These are phyloP conservation scores for Gracilaria gracilis DNA, from an alignment of 23 red algal species.

Conservation along the genomic window DNA sequence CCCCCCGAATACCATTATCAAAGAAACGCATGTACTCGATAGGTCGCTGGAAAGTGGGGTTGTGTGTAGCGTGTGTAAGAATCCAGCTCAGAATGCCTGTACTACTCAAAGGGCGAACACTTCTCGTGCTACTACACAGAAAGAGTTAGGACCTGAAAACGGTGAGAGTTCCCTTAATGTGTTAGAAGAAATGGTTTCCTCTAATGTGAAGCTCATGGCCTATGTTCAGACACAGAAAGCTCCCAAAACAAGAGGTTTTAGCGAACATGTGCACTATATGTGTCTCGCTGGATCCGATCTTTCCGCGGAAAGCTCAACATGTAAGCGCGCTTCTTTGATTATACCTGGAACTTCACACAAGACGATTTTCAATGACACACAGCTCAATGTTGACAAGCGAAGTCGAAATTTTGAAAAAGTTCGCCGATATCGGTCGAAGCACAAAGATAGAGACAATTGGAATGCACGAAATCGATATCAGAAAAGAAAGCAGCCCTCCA, in stretches of 20 bases:
- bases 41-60: neutral
- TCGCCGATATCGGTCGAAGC: neutral
- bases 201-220: neutral
- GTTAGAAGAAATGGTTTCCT: neutral
- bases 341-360: neutral
- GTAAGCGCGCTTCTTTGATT: neutral
- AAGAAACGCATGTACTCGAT: neutral
- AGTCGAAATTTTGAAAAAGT: neutral
- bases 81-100: neutral
- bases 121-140: neutral
- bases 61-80: neutral
- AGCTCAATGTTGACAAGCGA: neutral
- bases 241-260: neutral
- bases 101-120: neutral
- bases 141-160: neutral
- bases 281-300: neutral
- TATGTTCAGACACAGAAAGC: neutral
- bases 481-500: neutral
- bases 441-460: neutral
- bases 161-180: neutral
- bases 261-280: neutral
- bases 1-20: neutral
- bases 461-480: neutral
- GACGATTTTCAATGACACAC: neutral
- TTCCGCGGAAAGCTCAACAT: neutral